These are phyloP conservation scores for sunflower (Helianthus annuus) DNA, from an alignment of 129 eudicot species.

Conservation along the genomic window HanXRQr2.0-SUNRISE NC_035442.2:115883113-115883612, in stretches of 20 bases:
- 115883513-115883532: conserved; percentile 47
- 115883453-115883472: conserved; percentile 49
- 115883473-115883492: conserved; percentile 55
- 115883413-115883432: conserved; percentile 61
- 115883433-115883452: conserved; percentile 54
- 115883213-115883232: conserved; percentile 63
- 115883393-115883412: conserved; percentile 60
- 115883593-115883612: conserved; percentile 62
- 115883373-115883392: conserved; percentile 57
- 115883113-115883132: conserved; percentile 71
- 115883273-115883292: conserved; percentile 60
- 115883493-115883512: conserved; percentile 38
- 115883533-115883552: conserved; percentile 44
- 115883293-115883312: conserved; percentile 55
- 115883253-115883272: conserved; percentile 90
- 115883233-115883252: conserved; percentile 75
- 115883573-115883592: conserved; percentile 65
- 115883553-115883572: conserved; percentile 52
- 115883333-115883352: conserved; percentile 43
- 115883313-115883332: conserved; percentile 60
- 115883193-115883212: conserved; percentile 62
- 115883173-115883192: conserved; percentile 55
- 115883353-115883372: conserved; percentile 58
- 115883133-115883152: conserved; percentile 75
- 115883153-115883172: conserved; percentile 56